Conservation (phyloP, 2,329 filamentous ascomycete species). For the Aspergillus piperis region DNA sequence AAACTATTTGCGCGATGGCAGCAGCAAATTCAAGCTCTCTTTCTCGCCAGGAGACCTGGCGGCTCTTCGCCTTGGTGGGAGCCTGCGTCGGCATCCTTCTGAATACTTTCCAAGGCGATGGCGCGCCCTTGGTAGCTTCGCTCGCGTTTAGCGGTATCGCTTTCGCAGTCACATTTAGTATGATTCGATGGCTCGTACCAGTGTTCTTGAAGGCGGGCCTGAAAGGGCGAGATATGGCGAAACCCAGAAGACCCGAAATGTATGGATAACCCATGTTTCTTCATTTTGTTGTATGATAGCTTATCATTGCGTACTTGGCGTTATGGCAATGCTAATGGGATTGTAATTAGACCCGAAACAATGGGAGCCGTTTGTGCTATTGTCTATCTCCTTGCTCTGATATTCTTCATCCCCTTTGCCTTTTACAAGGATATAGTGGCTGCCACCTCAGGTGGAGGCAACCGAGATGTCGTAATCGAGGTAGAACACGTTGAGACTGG, state of each 20-base stretch:
- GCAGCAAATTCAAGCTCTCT: slow-evolving; percentile 38
- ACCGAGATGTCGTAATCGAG: slow-evolving; percentile 79
- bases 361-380: slow-evolving; percentile 94
- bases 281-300: neutral
- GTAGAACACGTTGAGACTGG: slow-evolving; percentile 75
- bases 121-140: slow-evolving; percentile 85
- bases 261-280: slow-evolving; percentile 35
- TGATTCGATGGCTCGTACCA: slow-evolving; percentile 91
- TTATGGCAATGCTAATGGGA: slow-evolving; percentile 9
- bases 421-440: slow-evolving; percentile 98
- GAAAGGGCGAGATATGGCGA: slow-evolving; percentile 87
- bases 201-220: slow-evolving; percentile 86
- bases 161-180: slow-evolving; percentile 76
- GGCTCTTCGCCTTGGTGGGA: slow-evolving; percentile 64
- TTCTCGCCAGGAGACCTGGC: slow-evolving; percentile 57
- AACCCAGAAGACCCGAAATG: slow-evolving; percentile 73
- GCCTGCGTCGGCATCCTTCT: slow-evolving; percentile 70
- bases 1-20: slow-evolving; percentile 33
- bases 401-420: slow-evolving; percentile 91
- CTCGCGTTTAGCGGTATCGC: slow-evolving; percentile 82
- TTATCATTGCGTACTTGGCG: neutral
- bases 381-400: slow-evolving; percentile 85
- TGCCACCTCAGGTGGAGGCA: slow-evolving; percentile 89
- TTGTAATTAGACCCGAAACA: slow-evolving; percentile 69
- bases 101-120: slow-evolving; percentile 81